Base-by-base conservation (phyloP, 179 eudicot genomes). In the Kewa caespitosa region DNA sequence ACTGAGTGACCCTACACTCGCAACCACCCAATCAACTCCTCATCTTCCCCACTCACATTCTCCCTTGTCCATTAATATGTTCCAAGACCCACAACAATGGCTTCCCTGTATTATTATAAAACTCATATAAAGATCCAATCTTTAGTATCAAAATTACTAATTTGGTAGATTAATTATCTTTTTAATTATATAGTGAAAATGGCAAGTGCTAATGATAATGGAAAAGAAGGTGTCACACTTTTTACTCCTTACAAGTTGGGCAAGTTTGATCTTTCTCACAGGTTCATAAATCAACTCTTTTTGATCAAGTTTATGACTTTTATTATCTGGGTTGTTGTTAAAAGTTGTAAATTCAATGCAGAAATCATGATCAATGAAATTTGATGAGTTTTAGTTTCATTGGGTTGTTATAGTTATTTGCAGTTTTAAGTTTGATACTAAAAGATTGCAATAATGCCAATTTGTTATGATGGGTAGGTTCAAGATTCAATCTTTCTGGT, bases 181-280 rank as follows among this genome's bases (percentile, higher is more conserved):
- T 50, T 50, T 41, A 38, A 14, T 68, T 27, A 68, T 36, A 30
- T 4, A 43, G 28, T 54, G 38, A 65, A 9, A 50, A 81, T 81
- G 84, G 72, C 72, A 54, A 74, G 1, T 66, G 6, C 15, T 69
- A 69, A 74, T 5, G 70, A 54, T 25, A 67, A 80, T 38, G 76
- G 32, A 61, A 13, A 43, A 25, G 55, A 70, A 41, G 73, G 67
- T 8, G 55, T 42, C 3, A 55, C 85, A 59, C 91, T 90, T 30
- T 89, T 90, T 69, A 83, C 95, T 11, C 89, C 92, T 57, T 90
- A 80, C 89, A 86, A 90, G 83, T 75, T 90, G 83, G 90, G 82
- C 41, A 86, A 79, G 14, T 86, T 89, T 78, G 69, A 80, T 62
- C 90, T 90, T 22, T 89, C 92, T 25, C 95, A 90, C 87, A 87